phyloP scores from a whole-genome alignment of 2,329 filamentous ascomycete genomes.

The Paracamarosporium sp. region DNA sequence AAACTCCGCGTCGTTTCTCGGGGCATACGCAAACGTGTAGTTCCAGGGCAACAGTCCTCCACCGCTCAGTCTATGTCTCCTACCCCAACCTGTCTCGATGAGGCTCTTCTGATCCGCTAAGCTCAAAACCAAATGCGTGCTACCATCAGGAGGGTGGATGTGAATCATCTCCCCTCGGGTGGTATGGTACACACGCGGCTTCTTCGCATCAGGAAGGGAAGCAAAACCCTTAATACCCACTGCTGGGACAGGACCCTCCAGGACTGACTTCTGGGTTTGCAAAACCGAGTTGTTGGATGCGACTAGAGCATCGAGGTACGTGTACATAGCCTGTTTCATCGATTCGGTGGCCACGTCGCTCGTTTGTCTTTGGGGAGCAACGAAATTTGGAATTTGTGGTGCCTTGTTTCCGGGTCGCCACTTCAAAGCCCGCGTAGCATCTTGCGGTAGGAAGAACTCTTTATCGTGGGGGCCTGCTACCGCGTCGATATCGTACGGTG shows the following conservation, averaged over 20 bases:
- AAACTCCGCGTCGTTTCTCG: constrained; percentile 72
- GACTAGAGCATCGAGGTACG: not conserved
- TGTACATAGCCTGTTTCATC: constrained; percentile 5
- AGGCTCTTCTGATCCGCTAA: constrained; percentile 8
- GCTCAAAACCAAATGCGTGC: constrained; percentile 5
- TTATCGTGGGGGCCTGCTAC: constrained; percentile 3
- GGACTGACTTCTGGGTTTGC: constrained; percentile 3
- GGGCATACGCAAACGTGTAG: constrained; percentile 69
- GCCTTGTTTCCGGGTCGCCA: constrained; percentile 5
- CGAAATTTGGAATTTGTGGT: constrained; percentile 7
- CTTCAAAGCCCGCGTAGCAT: not conserved
- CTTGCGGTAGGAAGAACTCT: not conserved
- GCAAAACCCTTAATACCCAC: not conserved
- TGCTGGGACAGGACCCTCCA: constrained; percentile 4
- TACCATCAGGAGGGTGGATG: constrained; percentile 5
- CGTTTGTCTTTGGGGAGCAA: constrained; percentile 4
- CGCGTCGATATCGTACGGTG: not conserved
- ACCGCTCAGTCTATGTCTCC: constrained; percentile 5
- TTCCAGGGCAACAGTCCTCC: constrained; percentile 3
- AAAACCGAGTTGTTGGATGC: not conserved
- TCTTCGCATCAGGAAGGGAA: not conserved
- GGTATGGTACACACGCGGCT: not conserved
- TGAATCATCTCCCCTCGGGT: constrained; percentile 3
- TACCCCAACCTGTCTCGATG: constrained; percentile 8
- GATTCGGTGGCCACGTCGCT: constrained; percentile 1